These are phyloP conservation scores for Daldinia decipiens DNA, from an alignment of 495 filamentous ascomycete genomes.

Conservation along the genomic window DNA sequence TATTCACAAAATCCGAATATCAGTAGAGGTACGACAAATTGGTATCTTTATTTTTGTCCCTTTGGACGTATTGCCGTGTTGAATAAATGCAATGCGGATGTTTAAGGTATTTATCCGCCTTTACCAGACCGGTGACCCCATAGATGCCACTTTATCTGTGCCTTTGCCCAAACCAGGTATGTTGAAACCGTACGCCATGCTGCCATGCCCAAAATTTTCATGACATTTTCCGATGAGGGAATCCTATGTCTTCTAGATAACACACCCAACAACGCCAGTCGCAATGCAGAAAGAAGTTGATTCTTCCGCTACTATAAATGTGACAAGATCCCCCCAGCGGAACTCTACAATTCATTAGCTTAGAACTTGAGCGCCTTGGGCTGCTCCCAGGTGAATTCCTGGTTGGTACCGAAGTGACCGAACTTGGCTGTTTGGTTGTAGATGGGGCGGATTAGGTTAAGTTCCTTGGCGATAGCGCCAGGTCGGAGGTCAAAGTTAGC, in stretches of 20 bases:
- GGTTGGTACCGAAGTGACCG: slow-evolving; percentile 97
- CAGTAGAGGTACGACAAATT: slow-evolving; percentile 7
- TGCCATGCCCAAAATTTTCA: slow-evolving; percentile 50
- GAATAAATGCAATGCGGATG: slow-evolving; percentile 47
- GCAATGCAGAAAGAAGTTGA: slow-evolving; percentile 60
- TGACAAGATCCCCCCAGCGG: slow-evolving; percentile 46
- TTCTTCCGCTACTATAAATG: slow-evolving; percentile 51
- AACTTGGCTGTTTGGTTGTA: slow-evolving; percentile 99
- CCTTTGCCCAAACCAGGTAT: slow-evolving; percentile 48
- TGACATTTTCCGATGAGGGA: slow-evolving; percentile 54
- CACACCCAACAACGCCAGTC: slow-evolving; percentile 51
- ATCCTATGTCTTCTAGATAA: slow-evolving; percentile 51
- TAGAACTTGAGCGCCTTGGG: slow-evolving; percentile 93
- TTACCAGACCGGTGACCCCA: slow-evolving; percentile 35
- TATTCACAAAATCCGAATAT: not conserved
- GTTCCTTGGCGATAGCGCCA: slow-evolving; percentile 97
- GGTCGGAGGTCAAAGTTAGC: slow-evolving; percentile 97
- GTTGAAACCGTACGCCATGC: slow-evolving; percentile 55
- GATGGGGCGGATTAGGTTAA: slow-evolving; percentile 93
- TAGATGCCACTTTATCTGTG: slow-evolving; percentile 39
- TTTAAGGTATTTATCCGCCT: slow-evolving; percentile 37
- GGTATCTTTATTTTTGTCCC: slow-evolving; percentile 40
- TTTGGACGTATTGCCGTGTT: slow-evolving; percentile 41
- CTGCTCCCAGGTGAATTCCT: slow-evolving; percentile 97
- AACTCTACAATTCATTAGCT: slow-evolving; percentile 46